Evolutionary conservation across 2,329 filamentous ascomycete species (phyloP), one percentile per base, ranked within the genome.

Genomic region (Colletotrichum eleusines): DNA sequence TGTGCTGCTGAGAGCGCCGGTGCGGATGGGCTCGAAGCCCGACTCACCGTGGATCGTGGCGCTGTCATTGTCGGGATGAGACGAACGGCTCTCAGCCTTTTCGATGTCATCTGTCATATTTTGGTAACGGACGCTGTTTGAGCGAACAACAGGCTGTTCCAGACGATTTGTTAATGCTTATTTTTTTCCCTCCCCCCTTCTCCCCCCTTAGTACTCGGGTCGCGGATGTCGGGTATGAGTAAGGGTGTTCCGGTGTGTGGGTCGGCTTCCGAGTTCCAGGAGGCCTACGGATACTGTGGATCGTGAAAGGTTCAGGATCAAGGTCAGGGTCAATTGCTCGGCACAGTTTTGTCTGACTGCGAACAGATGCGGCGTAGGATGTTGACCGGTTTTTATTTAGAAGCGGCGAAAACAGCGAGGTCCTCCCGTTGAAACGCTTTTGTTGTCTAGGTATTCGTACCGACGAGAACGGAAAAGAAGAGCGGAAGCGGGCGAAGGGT

Each of bases 11-110:
- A 8, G 60, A 33, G 72, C 60, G 59, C 59, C 67, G 48, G 74
- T 59, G 59, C 75, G 75, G 61, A 79, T 78, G 23, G 76, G 76
- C 26, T 75, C 76, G 48, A 76, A 76, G 58, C 46, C 58, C 50
- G 71, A 60, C 40, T 72, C 68, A 16, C 71, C 62, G 51, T 61
- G 38, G 35, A 26, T 59, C 40, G 62, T 54, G 23, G 57, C 16
- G 63, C 59, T 55, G 28, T 65, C 73, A 35, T 64, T 48, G n/a
- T 63, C 66, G 28, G 57, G 57, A 28, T 53, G 54, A 18, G 46
- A 66, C 38, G 66, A 66, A 7, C 64, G 64, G 31, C 67, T 70
- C 31, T 71, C 58, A 26, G 57, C 59, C 67, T 73, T 73, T 60
- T 74, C 75, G 40, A 53, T 53, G 53, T 73, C 44, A 46, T 46